These are phyloP conservation scores for Ajuga reptans DNA, from an alignment of 305 asterid genomes.

Conservation along the genomic window DNA sequence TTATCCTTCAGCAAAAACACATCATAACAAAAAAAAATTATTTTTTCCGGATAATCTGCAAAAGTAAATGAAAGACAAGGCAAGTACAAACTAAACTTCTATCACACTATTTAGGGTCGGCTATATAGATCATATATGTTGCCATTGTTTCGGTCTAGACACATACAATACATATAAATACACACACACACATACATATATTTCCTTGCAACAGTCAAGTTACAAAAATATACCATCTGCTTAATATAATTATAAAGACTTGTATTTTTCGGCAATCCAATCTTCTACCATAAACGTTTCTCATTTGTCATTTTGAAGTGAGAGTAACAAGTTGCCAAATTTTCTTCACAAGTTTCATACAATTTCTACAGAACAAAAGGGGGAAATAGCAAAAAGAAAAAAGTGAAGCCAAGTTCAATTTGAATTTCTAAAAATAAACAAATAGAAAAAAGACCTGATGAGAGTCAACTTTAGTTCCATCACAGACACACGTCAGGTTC, in stretches of 20 bases:
- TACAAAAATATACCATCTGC: not conserved
- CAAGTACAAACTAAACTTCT: not conserved
- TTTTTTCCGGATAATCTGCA: not conserved
- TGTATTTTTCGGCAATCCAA: not conserved
- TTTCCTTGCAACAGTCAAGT: too few relatives aligned
- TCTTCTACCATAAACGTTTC: not conserved
- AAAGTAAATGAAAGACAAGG: not conserved
- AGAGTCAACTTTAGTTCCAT: conserved; percentile 22
- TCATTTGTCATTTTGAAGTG: not conserved
- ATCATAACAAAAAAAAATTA: not conserved
- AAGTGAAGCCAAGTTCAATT: conserved; percentile 8
- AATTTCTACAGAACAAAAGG: not conserved
- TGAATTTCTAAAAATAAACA: not conserved
- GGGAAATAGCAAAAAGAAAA: conserved; percentile 3
- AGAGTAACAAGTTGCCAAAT: not conserved
- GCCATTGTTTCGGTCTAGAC: not conserved
- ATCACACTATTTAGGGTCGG: too few relatives aligned
- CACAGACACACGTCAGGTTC: not conserved
- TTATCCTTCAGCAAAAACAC: conserved; percentile 5
- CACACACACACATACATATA: too few relatives aligned
- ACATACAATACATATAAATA: not conserved
- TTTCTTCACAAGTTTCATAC: not conserved
- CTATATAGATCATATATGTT: too few relatives aligned
- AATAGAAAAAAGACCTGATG: not conserved
- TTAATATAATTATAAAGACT: not conserved